Conservation (phyloP, 306 rosid species). For the Crotalaria pallida region DNA sequence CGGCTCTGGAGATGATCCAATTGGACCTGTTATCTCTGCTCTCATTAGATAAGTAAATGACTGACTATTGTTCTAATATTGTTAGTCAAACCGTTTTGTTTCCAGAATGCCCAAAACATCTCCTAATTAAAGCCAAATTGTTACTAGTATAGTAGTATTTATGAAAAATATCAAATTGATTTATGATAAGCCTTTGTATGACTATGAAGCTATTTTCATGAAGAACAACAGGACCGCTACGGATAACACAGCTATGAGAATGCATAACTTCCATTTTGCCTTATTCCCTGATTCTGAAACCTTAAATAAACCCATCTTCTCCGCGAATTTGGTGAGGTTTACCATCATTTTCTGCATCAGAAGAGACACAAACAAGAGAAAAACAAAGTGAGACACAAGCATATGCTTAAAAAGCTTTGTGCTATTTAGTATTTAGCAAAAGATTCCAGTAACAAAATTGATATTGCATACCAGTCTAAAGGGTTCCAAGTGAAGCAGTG, state of each 20-base stretch:
- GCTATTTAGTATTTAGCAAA: neutral
- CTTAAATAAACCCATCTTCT: constrained; percentile 16
- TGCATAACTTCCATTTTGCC: neutral
- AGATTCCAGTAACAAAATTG: neutral
- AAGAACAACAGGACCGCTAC: constrained; percentile 21
- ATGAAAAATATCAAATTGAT: neutral
- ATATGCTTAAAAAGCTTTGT: neutral
- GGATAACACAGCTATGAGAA: constrained; percentile 21
- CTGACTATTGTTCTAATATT: neutral
- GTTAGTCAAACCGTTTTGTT: too few relatives aligned
- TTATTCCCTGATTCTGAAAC: constrained; percentile 19
- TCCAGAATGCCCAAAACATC: too few relatives aligned
- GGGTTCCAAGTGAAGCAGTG: constrained; percentile 45
- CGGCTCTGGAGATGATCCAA: neutral
- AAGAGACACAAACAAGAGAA: neutral
- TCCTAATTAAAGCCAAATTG: neutral
- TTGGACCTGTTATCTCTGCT: neutral
- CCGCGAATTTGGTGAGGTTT: neutral
- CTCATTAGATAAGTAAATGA: neutral
- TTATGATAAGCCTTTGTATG: neutral
- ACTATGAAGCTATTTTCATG: constrained; percentile 13
- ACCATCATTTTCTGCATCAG: constrained; percentile 37
- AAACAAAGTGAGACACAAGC: neutral
- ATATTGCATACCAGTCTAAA: constrained; percentile 37
- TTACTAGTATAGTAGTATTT: neutral